Base-by-base conservation (phyloP, 805 yeast genomes). In the Yarrowia porcina region DNA sequence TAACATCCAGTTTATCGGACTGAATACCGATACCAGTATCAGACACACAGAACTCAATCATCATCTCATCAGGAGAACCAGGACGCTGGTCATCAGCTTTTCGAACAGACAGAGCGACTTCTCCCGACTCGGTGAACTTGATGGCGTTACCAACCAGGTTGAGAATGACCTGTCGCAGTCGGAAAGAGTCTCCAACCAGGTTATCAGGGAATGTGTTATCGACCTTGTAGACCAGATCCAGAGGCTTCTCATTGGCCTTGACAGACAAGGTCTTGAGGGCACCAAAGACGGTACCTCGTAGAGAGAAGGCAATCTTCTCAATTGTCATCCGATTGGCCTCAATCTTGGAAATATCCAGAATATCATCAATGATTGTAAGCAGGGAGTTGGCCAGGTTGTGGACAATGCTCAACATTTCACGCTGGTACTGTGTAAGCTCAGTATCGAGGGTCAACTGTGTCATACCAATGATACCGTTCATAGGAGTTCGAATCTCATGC, bases 321-420 rank as follows among this genome's bases (percentile, higher is more conserved):
- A 90, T 90, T 0, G 96, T 90, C 96, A 90, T 90, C 74, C 96
- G 80, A 74, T 90, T 90, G 28, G 96, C 96, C 74, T 90, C 97
- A 75, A 90, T 90, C 82, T 90, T 90, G 63, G 96, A 90, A 71
- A 90, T 90, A 83, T 90, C 97, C 68, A 90, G 80, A 69, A 90
- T 90, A 73, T 90, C 97, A 72, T 90, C 97, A 68, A 90, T 90
- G 67, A 90, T 90, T 0, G 96, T 90, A 69, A 90, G 80, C 68
- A 90, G 78, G 0, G 96, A 88, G 72, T 89, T 90, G 17, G 96
- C 96, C 69, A 90, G 78, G 71, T 89, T 90, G 75, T 89, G 94
- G 23, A 90, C 97, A 71, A 90, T 90, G 15, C 92, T 85, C 68
- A 90, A 77, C 96, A 90, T 90, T 75, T 90, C 96, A 66, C 97